Evolutionary conservation across 257 asterid genomes (phyloP), one percentile per base, ranked within the genome.

Genomic region (Fraxinus excelsior): DNA sequence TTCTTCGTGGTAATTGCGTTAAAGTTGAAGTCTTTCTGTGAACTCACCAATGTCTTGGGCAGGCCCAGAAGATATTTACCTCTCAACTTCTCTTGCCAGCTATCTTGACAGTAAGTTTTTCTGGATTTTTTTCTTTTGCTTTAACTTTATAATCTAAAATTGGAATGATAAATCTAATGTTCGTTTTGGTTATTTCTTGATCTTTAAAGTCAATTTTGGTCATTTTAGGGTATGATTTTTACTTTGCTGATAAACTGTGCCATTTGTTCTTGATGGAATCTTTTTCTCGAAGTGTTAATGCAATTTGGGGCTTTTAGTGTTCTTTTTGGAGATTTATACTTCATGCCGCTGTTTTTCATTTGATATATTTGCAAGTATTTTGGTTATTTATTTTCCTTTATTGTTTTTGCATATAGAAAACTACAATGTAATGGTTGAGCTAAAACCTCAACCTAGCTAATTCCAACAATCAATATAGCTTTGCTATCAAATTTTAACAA

Each of bases 11-110:
- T 23, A 67, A 8, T 73, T 85, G 87, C 86, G 91, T 80, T 88
- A 87, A 87, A 73, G 38, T 81, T 87, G 73, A 73, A 85, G 38
- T 62, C 73, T 83, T 78, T 35, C 5, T 66, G 70, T 66, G 78
- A 79, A 76, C 71, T 80, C 81, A 80, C 51, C 88, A 79, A 95
- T 95, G 99, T 91, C 98, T 87, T 95, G 98, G 98, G 97, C 97
- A 46, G 89, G 97, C 68, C 94, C 98, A 64, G 99, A 95, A 85
- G 98, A 93, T 86, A 87, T 90, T 76, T 86, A 86, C 84, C 96
- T 90, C 38, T 95, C 99, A 9, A 95, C 99, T 72, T 93, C 99
- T 83, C 98, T 95, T 79, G 99, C 98, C 35, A 93, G 94, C 85
- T 95, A 95, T 85, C 99, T 93, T 74, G 99, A 95, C 86, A 95